Percentiles rank a stretch among this genome's conserved stretches.
Conservation (phyloP, 805 yeast species). For the Metschnikowia amazonensis region DNA sequence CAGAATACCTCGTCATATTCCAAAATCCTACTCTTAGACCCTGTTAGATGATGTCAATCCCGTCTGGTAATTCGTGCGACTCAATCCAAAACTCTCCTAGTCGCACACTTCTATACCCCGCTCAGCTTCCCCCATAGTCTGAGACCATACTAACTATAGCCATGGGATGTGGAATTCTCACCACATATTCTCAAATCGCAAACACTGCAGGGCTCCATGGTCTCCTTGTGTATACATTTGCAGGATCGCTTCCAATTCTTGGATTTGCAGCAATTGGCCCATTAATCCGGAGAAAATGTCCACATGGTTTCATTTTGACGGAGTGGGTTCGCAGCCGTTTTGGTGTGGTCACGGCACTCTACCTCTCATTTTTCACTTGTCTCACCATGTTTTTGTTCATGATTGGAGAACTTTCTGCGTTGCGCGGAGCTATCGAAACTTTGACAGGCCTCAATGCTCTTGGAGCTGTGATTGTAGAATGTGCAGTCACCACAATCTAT, state of each 20-base stretch:
- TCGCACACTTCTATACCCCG: too few species aligned
- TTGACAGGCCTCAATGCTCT: constrained; percentile 76
- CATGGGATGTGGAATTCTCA: constrained; percentile 83
- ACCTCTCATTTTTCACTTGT: constrained; percentile 76
- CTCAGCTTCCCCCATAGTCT: too few species aligned
- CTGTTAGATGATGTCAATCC: too few species aligned
- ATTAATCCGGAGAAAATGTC: constrained; percentile 68
- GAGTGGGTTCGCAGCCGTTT: constrained; percentile 90
- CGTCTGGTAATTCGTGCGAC: too few species aligned
- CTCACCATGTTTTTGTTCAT: constrained; percentile 81
- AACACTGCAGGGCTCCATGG: constrained; percentile 87
- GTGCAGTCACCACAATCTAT: constrained; percentile 82
- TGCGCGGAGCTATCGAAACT: constrained; percentile 70
- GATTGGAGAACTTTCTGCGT: constrained; percentile 83
- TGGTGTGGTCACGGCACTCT: constrained; percentile 69
- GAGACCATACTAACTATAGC: constrained; percentile 47
- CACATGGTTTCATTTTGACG: constrained; percentile 85
- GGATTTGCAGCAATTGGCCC: constrained; percentile 86
- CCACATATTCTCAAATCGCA: constrained; percentile 85
- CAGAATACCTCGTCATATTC: too few species aligned
- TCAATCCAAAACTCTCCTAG: too few species aligned
- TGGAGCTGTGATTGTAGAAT: constrained; percentile 79
- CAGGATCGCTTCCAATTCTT: constrained; percentile 81
- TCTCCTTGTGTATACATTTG: constrained; percentile 68
- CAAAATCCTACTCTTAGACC: too few species aligned